These are phyloP conservation scores for Melampsora occidentalis DNA, from an alignment of 1,284 basidiomycete genomes.

Conservation along the genomic window DNA sequence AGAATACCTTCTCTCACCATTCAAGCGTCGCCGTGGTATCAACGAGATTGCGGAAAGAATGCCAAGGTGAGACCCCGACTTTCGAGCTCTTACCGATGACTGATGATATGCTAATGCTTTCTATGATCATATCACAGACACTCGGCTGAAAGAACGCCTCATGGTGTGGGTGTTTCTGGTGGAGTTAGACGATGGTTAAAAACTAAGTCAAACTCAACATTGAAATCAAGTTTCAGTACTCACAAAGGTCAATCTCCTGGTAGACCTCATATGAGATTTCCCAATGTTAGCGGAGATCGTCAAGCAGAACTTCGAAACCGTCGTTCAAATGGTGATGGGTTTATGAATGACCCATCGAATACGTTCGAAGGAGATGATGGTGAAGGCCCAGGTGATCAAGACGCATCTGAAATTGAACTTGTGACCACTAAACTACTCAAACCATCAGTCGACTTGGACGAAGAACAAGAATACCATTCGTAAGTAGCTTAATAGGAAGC, in stretches of 20 bases:
- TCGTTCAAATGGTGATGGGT: not conserved
- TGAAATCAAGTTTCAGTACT: slow-evolving; percentile 33
- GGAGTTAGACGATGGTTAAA: slow-evolving; percentile 43
- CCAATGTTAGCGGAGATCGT: not conserved
- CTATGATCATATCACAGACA: slow-evolving; percentile 18
- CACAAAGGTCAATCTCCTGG: not conserved
- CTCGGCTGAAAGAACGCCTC: slow-evolving; percentile 38
- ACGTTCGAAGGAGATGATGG: slow-evolving; percentile 7
- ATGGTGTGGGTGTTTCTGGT: slow-evolving; percentile 40
- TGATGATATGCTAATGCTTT: not conserved
- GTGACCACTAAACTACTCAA: slow-evolving; percentile 27
- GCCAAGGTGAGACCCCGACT: slow-evolving; percentile 15
- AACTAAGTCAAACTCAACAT: slow-evolving; percentile 31
- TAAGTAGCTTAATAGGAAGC: not conserved
- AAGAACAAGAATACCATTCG: slow-evolving; percentile 39
- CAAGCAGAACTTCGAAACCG: not conserved
- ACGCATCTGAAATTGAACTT: slow-evolving; percentile 11
- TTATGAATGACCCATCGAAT: not conserved
- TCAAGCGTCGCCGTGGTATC: slow-evolving; percentile 35
- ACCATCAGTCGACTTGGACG: slow-evolving; percentile 25
- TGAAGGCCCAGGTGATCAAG: not conserved
- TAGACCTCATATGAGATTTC: not conserved
- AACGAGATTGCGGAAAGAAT: slow-evolving; percentile 37
- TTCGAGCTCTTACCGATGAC: not conserved
- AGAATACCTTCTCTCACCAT: slow-evolving; percentile 35